Conservation (phyloP, 2,329 filamentous ascomycete species). For the Colletotrichum chlorophyti region DNA sequence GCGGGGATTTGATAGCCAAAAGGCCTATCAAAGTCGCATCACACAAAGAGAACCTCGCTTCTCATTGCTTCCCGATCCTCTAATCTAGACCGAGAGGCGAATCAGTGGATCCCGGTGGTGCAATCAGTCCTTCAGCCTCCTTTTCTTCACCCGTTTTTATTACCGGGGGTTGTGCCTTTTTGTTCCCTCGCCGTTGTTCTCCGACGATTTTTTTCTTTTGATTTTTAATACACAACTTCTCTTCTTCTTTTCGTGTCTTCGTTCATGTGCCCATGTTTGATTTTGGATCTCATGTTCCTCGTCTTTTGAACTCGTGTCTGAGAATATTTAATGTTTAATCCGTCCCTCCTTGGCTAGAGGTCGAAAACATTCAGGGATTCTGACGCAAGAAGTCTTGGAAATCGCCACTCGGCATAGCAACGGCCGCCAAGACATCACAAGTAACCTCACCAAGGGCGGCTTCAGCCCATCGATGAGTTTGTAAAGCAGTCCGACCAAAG, state of each 20-base stretch:
- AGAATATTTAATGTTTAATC: slow-evolving; percentile 5
- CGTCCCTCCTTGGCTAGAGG: too few relatives aligned
- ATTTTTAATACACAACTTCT: slow-evolving; percentile 1
- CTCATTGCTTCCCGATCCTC: background rate
- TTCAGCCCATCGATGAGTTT: too few relatives aligned
- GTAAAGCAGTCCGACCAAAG: background rate
- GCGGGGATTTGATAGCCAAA: background rate
- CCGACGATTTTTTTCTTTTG: background rate
- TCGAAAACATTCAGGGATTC: too few relatives aligned
- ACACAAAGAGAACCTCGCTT: background rate
- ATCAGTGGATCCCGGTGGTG: slow-evolving; percentile 20
- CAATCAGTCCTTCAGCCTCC: slow-evolving; percentile 5
- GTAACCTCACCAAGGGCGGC: background rate
- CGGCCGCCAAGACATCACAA: slow-evolving; percentile 6
- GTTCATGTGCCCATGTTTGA: background rate
- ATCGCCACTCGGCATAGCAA: slow-evolving; percentile 1
- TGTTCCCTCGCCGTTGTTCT: background rate
- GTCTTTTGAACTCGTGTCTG: too few relatives aligned
- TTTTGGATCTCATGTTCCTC: too few relatives aligned
- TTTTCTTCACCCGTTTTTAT: slow-evolving; percentile 1
- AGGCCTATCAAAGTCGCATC: too few relatives aligned
- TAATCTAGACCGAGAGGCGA: background rate
- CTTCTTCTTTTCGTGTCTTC: background rate
- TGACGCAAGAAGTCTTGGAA: too few relatives aligned
- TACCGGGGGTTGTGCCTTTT: background rate